A percentile compares a stretch with the other conserved stretches of the same genome.
phyloP scores from a whole-genome alignment of 495 filamentous ascomycete species.

The Sporormia fimetaria region DNA sequence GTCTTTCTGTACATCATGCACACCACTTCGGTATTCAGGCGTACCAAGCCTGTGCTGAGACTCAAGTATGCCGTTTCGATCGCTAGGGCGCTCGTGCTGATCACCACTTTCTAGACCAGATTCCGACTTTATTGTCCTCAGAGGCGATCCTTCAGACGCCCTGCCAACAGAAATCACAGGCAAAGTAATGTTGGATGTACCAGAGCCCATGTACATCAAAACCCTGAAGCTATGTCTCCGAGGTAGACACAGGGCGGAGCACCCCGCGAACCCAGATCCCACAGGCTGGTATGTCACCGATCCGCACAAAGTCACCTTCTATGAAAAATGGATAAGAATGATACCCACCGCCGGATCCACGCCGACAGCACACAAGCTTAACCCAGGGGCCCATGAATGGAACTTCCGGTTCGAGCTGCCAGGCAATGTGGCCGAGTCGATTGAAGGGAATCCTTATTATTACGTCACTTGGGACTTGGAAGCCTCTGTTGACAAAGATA shows the following conservation, averaged over 20 bases:
- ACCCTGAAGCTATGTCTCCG: constrained; percentile 18
- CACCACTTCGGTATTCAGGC: too few relatives aligned
- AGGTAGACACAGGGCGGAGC: constrained; percentile 8
- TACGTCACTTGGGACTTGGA: constrained; percentile 81
- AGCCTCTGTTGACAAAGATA: constrained; percentile 69
- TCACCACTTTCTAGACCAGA: constrained; percentile 22
- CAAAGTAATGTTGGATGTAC: constrained; percentile 29
- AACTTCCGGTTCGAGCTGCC: constrained; percentile 71
- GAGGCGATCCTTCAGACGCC: constrained; percentile 30
- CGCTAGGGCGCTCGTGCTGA: constrained; percentile 4
- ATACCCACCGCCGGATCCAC: constrained; percentile 27
- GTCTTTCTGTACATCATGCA: too few relatives aligned
- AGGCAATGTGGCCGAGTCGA: constrained; percentile 68
- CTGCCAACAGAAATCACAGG: constrained; percentile 28
- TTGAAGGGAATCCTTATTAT: constrained; percentile 72
- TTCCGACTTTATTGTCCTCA: constrained; percentile 32
- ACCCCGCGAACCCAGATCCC: constrained; percentile 22
- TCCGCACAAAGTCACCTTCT: constrained; percentile 26
- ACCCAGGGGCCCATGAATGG: constrained; percentile 79
- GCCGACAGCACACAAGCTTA: constrained; percentile 47
- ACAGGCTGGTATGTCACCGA: too few relatives aligned
- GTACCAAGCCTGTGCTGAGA: constrained; percentile 24
- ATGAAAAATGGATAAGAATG: constrained; percentile 26
- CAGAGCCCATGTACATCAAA: constrained; percentile 29
- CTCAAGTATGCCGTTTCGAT: constrained; percentile 17